Evolutionary conservation across 2,329 filamentous ascomycete genomes (phyloP), one percentile per base, ranked within the genome.

Genomic region (Alternaria gaisen): DNA sequence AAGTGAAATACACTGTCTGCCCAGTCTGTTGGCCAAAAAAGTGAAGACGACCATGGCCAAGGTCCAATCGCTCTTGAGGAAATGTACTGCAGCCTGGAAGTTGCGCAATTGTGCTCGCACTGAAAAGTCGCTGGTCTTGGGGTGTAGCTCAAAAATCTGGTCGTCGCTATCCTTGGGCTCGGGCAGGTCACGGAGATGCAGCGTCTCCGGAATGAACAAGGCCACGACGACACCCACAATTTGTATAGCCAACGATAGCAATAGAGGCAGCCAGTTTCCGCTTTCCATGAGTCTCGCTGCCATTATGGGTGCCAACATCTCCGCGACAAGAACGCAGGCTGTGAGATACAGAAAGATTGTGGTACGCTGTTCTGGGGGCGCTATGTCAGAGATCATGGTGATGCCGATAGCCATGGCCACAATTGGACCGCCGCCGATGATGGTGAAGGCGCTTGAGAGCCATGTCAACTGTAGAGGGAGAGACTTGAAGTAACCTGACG

Each of bases 361-460:
- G 7, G 64, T 72, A 20, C 83, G 77, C 69, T 82, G 79, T 20
- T 81, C 78, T 4, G 82, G 78, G 1, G 79, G 82, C 7, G 80
- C 81, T n/a, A 85, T 79, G 65, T 85, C 83, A 0, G 83, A 77
- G 64, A 85, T 77, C 81, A 85, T 84, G 8, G 83, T 84, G 69
- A 82, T 78, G 56, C 81, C 78, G 34, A 84, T 78, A 3, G 83
- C 81, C 61, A 80, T 76, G 3, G 81, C 77, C 4, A 84, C 82
- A 12, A 83, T 80, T 7, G 80, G 76, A 0, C 83, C 83, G 38
- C 83, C 83, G 3, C 82, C 82, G 26, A 84, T 72, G 30, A 84
- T 56, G 67, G 78, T 81, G 32, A 82, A 79, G 26, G 80, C 67
- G 7, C 80, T 82, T 0, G 82, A 83, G 18, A 83, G 66, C 83